These are phyloP conservation scores for Alliaria petiolata DNA, from an alignment of 345 rosid species.

Conservation along the genomic window DNA sequence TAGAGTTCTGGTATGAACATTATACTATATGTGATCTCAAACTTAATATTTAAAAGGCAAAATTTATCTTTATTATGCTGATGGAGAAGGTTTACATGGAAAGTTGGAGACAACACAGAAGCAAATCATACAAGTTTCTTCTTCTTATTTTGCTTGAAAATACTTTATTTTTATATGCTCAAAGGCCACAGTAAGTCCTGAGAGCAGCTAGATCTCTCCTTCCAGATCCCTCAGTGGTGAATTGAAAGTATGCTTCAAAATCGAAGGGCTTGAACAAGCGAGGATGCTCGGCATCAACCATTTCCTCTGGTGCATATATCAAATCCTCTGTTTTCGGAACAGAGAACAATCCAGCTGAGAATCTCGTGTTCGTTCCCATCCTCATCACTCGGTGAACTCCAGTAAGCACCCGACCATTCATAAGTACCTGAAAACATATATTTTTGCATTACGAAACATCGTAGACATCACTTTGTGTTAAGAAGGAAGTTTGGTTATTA, in stretches of 20 bases:
- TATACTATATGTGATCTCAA: background rate
- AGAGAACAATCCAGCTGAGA: slow-evolving; percentile 31
- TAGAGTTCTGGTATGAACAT: too few species aligned
- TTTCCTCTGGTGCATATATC: slow-evolving; percentile 14
- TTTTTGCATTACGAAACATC: background rate
- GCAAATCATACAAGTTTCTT: background rate
- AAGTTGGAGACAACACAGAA: background rate
- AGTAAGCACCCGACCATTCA: slow-evolving; percentile 30
- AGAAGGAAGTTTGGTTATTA: background rate
- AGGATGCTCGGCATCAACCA: slow-evolving; percentile 34
- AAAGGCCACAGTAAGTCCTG: slow-evolving; percentile 34
- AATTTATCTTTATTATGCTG: background rate
- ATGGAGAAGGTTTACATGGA: slow-evolving; percentile 4
- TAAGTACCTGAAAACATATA: slow-evolving; percentile 25
- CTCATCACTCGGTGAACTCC: slow-evolving; percentile 36
- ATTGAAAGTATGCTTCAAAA: slow-evolving; percentile 27
- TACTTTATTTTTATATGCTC: background rate
- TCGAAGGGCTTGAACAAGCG: slow-evolving; percentile 23
- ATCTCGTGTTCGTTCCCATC: slow-evolving; percentile 31
- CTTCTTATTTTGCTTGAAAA: background rate
- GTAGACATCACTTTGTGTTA: too few species aligned
- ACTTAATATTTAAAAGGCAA: background rate
- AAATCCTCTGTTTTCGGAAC: slow-evolving; percentile 7
- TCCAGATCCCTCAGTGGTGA: slow-evolving; percentile 13
- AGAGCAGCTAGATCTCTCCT: slow-evolving; percentile 18